A percentile compares a stretch with the other conserved stretches of the same genome.
phyloP scores from a whole-genome alignment of 805 yeast genomes.

The Suhomyces canberraensis region DNA sequence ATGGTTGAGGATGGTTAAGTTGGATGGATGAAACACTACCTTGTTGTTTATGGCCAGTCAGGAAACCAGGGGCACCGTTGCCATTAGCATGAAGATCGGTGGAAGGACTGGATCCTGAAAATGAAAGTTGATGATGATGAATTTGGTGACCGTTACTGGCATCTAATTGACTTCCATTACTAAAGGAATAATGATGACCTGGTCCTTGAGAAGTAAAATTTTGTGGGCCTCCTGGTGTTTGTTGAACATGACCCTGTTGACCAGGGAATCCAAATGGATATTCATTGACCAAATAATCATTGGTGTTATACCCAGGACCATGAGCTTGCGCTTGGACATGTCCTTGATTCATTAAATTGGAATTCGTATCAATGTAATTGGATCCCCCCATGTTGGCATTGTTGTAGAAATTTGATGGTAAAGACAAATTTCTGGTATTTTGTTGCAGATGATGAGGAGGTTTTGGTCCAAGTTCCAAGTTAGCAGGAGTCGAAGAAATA shows the following conservation, averaged over 20 bases:
- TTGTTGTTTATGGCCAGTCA: conserved; percentile 4
- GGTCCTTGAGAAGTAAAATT: neutral
- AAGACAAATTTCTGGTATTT: conserved; percentile 10
- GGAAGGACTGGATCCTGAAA: conserved; percentile 1
- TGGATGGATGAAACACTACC: conserved; percentile 7
- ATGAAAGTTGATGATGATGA: conserved; percentile 4
- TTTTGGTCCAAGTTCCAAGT: conserved; percentile 2
- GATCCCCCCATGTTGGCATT: conserved; percentile 1
- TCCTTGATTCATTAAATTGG: neutral
- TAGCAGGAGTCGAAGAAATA: conserved; percentile 7
- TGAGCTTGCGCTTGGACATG: neutral
- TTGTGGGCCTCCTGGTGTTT: too few relatives aligned
- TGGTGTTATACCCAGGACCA: conserved; percentile 1
- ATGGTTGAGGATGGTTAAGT: conserved; percentile 5
- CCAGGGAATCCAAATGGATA: conserved; percentile 9
- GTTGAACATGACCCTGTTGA: neutral
- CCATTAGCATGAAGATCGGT: conserved; percentile 2
- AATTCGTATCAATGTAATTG: neutral
- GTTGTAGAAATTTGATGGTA: conserved; percentile 13
- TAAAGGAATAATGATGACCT: conserved; percentile 2
- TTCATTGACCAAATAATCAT: conserved; percentile 15
- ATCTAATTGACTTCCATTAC: conserved; percentile 2
- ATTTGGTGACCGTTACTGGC: neutral
- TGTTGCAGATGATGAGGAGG: neutral
- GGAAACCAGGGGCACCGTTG: neutral